Percentiles rank a stretch among this genome's conserved stretches.
phyloP scores from a whole-genome alignment of 2,329 filamentous ascomycete species.

The Scedosporium boydii region DNA sequence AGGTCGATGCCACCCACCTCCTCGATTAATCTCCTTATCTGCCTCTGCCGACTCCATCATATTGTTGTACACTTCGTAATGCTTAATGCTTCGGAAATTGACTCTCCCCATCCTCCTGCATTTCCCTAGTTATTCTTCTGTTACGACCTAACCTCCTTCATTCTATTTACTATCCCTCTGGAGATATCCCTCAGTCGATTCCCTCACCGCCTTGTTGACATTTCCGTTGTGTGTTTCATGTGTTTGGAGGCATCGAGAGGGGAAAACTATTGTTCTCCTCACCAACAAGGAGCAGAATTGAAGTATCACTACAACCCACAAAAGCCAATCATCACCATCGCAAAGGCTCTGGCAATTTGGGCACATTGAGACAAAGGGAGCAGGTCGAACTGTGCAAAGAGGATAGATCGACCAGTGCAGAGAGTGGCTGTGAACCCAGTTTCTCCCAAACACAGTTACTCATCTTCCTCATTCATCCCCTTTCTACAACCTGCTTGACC shows the following conservation, averaged over 20 bases:
- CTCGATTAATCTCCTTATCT: conserved; percentile 3
- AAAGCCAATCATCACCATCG: too few relatives aligned
- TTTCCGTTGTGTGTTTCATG: neutral
- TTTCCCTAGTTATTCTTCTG: neutral
- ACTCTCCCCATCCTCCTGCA: neutral
- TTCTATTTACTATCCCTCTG: neutral
- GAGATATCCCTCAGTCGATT: neutral
- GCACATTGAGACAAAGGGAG: too few relatives aligned
- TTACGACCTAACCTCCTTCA: conserved; percentile 4
- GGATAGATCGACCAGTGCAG: neutral
- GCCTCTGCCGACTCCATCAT: conserved; percentile 2
- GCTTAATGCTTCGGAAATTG: neutral
- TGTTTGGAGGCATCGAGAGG: too few relatives aligned
- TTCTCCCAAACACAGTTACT: neutral
- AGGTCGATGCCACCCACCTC: neutral
- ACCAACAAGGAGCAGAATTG: too few relatives aligned
- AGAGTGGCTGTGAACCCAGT: neutral
- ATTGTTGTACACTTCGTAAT: neutral
- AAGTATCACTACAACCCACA: too few relatives aligned
- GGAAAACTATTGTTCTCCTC: too few relatives aligned
- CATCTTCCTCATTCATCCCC: neutral
- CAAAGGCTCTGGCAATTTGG: too few relatives aligned
- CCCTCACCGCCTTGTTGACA: neutral
- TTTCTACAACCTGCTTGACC: neutral
- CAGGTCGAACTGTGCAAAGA: neutral